Conservation (phyloP, 148 eudicot species). For the Spergularia bocconei region DNA sequence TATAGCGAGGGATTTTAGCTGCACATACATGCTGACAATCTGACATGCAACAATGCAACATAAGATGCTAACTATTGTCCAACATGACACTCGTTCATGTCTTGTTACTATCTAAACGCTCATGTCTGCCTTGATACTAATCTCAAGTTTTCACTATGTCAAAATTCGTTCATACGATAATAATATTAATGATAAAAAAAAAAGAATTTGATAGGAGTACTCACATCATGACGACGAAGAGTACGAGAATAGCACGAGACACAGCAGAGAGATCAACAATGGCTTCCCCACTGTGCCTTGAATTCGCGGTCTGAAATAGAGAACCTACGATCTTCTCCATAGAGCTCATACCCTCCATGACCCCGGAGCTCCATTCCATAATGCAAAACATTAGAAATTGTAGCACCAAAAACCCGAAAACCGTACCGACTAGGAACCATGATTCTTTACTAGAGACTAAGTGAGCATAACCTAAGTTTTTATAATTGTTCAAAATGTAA, state of each 20-base stretch:
- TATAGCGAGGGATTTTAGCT: too few species aligned
- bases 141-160: too few species aligned
- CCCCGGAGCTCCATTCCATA: constrained; percentile 52
- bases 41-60: too few species aligned
- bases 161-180: too few species aligned
- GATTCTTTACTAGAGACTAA: constrained; percentile 34
- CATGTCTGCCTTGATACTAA: too few species aligned
- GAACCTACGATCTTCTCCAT: constrained; percentile 48
- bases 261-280: constrained; percentile 50
- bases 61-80: too few species aligned
- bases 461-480: constrained; percentile 30
- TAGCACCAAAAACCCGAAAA: constrained; percentile 34
- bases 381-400: constrained; percentile 32
- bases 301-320: constrained; percentile 39
- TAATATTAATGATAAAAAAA: background rate
- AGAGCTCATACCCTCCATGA: constrained; percentile 37
- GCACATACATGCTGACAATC: too few species aligned
- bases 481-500: constrained; percentile 30
- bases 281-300: constrained; percentile 59
- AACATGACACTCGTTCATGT: too few species aligned
- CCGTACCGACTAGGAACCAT: constrained; percentile 28
- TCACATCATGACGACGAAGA: constrained; percentile 61
- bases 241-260: constrained; percentile 46
- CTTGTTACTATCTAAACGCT: too few species aligned
- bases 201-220: constrained; percentile 24